Evolutionary conservation across 345 rosid genomes (phyloP).

Genomic region (Pistacia atlantica): DNA sequence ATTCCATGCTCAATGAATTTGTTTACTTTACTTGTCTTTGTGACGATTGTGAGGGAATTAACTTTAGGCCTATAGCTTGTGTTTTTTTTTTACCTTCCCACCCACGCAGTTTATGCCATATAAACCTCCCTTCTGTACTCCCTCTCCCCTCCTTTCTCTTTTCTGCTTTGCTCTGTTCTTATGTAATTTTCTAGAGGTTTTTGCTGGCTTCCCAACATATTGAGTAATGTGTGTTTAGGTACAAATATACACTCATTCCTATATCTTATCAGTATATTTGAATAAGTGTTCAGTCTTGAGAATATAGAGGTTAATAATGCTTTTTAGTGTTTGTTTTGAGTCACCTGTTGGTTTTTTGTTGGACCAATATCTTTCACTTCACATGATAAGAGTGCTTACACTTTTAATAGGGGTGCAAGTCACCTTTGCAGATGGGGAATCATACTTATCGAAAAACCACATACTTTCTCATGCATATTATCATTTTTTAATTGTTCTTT

Average conservation of each 20-base stretch:
- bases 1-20: background rate
- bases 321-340: background rate
- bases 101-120: too few species aligned
- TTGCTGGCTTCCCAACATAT: background rate
- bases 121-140: too few species aligned
- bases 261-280: background rate
- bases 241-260: background rate
- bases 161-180: background rate
- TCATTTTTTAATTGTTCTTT: background rate
- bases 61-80: background rate
- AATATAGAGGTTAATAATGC: background rate
- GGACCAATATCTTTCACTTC: background rate
- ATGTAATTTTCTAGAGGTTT: background rate
- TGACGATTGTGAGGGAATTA: background rate
- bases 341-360: background rate
- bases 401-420: background rate
- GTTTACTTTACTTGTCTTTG: background rate
- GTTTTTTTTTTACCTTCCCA: too few species aligned
- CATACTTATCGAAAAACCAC: background rate
- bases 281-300: background rate
- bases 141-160: background rate
- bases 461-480: background rate
- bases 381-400: background rate
- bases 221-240: background rate
- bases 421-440: background rate